A percentile compares a stretch with the other conserved stretches of the same genome.
phyloP scores from a whole-genome alignment of 2,329 filamentous ascomycete species.

The Botrytis aclada region DNA sequence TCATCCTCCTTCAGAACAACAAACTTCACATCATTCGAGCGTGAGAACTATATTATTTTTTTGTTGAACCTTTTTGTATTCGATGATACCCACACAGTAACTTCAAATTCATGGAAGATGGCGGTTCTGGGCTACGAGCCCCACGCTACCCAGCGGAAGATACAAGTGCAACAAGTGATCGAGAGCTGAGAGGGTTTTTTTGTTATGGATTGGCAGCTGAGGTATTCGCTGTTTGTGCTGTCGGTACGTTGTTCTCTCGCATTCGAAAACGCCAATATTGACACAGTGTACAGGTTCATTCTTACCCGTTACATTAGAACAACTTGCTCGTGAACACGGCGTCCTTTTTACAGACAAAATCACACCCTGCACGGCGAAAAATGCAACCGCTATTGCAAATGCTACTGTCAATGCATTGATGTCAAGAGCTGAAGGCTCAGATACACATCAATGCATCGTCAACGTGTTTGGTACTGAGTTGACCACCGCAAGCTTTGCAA shows the following conservation, averaged over 20 bases:
- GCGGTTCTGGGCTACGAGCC: constrained; percentile 16
- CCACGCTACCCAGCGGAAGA: constrained; percentile 77
- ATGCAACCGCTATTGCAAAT: constrained; percentile 21
- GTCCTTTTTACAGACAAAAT: constrained; percentile 75
- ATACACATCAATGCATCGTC: constrained; percentile 62
- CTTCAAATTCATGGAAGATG: constrained; percentile 28
- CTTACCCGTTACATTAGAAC: constrained; percentile 92
- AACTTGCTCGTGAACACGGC: constrained; percentile 86
- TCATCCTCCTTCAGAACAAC: background rate
- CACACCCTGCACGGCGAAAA: constrained; percentile 64
- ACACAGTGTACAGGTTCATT: constrained; percentile 66
- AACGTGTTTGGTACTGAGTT: constrained; percentile 77
- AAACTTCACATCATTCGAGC: background rate
- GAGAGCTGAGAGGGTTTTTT: constrained; percentile 91
- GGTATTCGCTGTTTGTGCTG: constrained; percentile 88
- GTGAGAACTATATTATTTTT: too few relatives aligned
- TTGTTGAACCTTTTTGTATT: background rate
- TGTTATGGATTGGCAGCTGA: constrained; percentile 93
- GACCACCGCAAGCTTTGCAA: constrained; percentile 94
- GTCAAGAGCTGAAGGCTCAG: constrained; percentile 26
- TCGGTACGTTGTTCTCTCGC: constrained; percentile 53
- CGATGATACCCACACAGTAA: background rate
- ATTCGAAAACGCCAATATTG: background rate
- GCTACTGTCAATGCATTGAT: constrained; percentile 28
- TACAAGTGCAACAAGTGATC: constrained; percentile 74